A percentile compares a stretch with the other conserved stretches of the same genome.
phyloP scores from a whole-genome alignment of 169 alveolate species.

The Eimeria sp. region DNA sequence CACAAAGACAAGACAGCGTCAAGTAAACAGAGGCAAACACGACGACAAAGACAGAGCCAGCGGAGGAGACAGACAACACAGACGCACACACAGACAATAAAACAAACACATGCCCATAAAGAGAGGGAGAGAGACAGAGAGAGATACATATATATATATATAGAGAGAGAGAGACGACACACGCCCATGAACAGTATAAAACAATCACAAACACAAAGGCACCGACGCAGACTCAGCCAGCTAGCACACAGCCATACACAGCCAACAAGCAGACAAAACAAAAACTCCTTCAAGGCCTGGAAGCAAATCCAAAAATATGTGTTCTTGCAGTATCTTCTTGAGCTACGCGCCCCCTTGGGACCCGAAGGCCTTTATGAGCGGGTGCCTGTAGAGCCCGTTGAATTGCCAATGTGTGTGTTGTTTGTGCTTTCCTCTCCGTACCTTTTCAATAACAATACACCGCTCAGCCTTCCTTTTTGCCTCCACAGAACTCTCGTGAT shows the following conservation, averaged over 20 bases:
- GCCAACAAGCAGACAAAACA: no score
- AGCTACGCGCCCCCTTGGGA: neutral
- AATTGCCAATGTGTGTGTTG: neutral
- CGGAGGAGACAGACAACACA: neutral
- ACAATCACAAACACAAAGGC: no score
- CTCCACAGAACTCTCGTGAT: conserved; percentile 60
- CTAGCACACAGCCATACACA: no score
- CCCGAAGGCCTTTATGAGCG: neutral
- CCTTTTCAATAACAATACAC: conserved; percentile 63
- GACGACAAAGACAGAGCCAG: neutral
- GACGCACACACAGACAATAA: neutral
- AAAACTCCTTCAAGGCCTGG: no score
- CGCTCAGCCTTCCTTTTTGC: conserved; percentile 71
- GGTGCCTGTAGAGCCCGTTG: neutral
- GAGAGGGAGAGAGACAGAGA: neutral
- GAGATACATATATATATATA: neutral
- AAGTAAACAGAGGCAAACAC: no score
- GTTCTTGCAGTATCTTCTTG: neutral
- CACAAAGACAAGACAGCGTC: no score
- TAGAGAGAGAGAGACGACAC: neutral
- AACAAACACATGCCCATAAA: no score
- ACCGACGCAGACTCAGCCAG: no score
- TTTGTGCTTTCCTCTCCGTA: neutral
- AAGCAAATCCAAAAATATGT: no score
- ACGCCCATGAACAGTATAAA: neutral